Evolutionary conservation across 495 filamentous ascomycete genomes (phyloP).

Genomic region (Echria macrotheca): DNA sequence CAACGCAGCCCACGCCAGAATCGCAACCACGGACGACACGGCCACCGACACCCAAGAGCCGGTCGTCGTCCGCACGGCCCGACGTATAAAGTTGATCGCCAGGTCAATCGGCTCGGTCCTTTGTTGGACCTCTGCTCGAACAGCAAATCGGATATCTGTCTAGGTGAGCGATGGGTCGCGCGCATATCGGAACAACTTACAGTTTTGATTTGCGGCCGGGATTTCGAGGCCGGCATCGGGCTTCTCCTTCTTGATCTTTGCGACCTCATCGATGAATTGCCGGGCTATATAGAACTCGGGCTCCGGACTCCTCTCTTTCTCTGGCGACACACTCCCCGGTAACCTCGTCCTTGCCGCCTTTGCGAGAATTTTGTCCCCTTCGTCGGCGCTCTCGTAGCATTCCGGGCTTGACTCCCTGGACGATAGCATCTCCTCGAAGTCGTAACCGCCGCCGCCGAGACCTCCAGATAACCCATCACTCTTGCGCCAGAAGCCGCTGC

Average conservation of each 20-base stretch:
- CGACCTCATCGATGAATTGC: slow-evolving; percentile 16
- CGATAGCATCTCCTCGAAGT: background rate
- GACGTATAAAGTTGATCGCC: slow-evolving; percentile 57
- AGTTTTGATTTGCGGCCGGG: too few relatives aligned
- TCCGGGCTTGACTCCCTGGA: slow-evolving; percentile 28
- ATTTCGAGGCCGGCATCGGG: too few relatives aligned
- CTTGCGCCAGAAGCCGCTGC: slow-evolving; percentile 50
- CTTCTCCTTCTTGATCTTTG: slow-evolving; percentile 2
- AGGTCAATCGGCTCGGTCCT: slow-evolving; percentile 78
- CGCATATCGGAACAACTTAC: too few relatives aligned
- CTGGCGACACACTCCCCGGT: slow-evolving; percentile 47
- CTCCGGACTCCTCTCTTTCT: slow-evolving; percentile 45
- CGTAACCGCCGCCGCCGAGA: slow-evolving; percentile 10
- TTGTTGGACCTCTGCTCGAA: slow-evolving; percentile 82
- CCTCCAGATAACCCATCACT: slow-evolving; percentile 30
- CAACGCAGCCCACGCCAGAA: slow-evolving; percentile 56
- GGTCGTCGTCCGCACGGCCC: slow-evolving; percentile 49
- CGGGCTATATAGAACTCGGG: slow-evolving; percentile 29
- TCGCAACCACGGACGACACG: slow-evolving; percentile 43
- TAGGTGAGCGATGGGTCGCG: too few relatives aligned
- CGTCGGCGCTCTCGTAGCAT: slow-evolving; percentile 30
- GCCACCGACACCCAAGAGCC: slow-evolving; percentile 64
- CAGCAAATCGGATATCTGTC: slow-evolving; percentile 77
- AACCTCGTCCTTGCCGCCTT: slow-evolving; percentile 46
- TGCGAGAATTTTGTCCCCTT: slow-evolving; percentile 38